A percentile compares a stretch with the other conserved stretches of the same genome.
Conservation (phyloP, 2,329 filamentous ascomycete species). For the Colletotrichum echinochloae region DNA sequence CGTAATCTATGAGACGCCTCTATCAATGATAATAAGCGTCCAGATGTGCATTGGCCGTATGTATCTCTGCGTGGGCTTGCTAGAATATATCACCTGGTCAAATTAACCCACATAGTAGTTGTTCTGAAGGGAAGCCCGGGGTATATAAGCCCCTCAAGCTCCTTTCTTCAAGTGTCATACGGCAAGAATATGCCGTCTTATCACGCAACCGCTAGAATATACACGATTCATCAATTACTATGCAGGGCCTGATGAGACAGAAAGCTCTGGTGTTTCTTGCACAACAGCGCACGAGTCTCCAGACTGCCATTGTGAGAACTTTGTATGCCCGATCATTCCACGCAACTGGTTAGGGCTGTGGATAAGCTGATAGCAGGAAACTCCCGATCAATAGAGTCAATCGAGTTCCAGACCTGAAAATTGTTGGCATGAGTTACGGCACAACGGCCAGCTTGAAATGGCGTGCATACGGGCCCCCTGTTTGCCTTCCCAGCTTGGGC, state of each 20-base stretch:
- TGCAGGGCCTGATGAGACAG: not conserved
- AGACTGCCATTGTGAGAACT: not conserved
- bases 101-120: not conserved
- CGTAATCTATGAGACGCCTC: no score
- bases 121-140: not conserved
- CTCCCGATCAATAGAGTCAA: not conserved
- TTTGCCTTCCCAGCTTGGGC: not conserved
- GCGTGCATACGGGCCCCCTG: not conserved
- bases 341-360: not conserved
- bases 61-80: not conserved
- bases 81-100: not conserved
- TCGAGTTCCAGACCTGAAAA: conserved; percentile 8
- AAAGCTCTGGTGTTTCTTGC: not conserved
- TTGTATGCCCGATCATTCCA: not conserved
- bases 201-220: no score
- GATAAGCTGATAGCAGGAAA: no score
- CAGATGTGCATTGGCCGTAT: not conserved
- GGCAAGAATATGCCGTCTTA: no score
- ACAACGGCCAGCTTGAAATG: not conserved
- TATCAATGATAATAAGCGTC: not conserved
- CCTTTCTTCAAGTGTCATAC: not conserved
- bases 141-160: not conserved
- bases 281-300: not conserved
- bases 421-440: not conserved
- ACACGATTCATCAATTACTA: not conserved